Base-by-base conservation (phyloP, 1,139 yeast genomes). In the Suhomyces guaymorum region DNA sequence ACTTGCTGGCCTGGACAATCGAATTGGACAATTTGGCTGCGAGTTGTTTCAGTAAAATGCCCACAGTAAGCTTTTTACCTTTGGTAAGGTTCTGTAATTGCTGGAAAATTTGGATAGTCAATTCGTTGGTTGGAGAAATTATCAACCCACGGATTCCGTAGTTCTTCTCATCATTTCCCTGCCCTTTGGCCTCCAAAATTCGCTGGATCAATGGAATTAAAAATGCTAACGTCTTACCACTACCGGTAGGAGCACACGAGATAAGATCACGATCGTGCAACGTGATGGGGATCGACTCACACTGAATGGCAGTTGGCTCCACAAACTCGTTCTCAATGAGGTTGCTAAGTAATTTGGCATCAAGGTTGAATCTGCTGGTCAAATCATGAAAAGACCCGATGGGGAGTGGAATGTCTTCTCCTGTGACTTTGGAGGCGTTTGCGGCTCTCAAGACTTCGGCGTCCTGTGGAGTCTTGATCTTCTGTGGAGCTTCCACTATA, bases 161-260 rank as follows among this genome's bases (percentile, higher is more conserved):
- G 37, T 60, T 61, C 34, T 63, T 64, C 18, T 4, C 24, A 4
- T 35, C 48, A 14, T 54, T n/a, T n/a, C n/a, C 57, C 5, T 47
- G 51, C 15, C 37, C 38, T 52, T 57, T 32, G 40, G 50, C 29
- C 16, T 48, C 42, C 29, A 77, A 49, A 30, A 66, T 44, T 21
- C 69, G 69, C 51, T 88, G 95, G 11, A 92, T 63, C 47, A 90
- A 54, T 2, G 98, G 98, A 12, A 89, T 77, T 38, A 85, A 69
- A 57, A 85, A 92, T 28, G 97, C 96, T 32, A 89, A 67, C 0
- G 96, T 87, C 57, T 88, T 88, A 65, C 96, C 96, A 5, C 95
- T 84, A 48, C 96, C 96, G 0, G 96, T 88, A 26, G 96, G 96
- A 0, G 96, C 96, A 68, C 95, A 85, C 1, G 94, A 95, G 38